Evolutionary conservation across 148 eudicot genomes (phyloP).

Genomic region (Vaccinium corymbosum): DNA sequence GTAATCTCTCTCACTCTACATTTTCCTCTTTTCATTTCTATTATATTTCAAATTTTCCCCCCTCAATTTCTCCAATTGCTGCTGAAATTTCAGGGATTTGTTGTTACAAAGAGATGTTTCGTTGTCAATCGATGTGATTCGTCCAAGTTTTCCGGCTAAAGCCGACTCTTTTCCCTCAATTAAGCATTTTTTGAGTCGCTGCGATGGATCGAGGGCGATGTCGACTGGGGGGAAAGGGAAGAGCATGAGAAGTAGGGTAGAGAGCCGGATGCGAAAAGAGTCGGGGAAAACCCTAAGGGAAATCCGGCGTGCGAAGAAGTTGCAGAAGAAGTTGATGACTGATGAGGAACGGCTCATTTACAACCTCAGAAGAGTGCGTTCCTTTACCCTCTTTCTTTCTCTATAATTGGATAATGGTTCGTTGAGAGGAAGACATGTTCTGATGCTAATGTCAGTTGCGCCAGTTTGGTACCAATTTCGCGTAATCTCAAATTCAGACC

Average conservation of each 20-base stretch:
- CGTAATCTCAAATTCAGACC: no score
- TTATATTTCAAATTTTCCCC: neutral
- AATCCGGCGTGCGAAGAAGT: slow-evolving; percentile 69
- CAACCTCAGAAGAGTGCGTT: slow-evolving; percentile 75
- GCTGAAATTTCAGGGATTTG: slow-evolving; percentile 29
- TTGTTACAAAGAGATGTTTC: slow-evolving; percentile 20
- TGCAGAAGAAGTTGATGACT: slow-evolving; percentile 86
- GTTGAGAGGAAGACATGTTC: neutral
- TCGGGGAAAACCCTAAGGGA: slow-evolving; percentile 84
- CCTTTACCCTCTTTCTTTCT: neutral
- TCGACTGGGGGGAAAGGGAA: slow-evolving; percentile 45
- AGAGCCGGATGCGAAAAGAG: slow-evolving; percentile 75
- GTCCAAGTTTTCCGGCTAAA: slow-evolving; percentile 13
- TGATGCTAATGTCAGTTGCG: no score
- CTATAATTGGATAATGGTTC: neutral
- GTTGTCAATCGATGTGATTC: slow-evolving; percentile 15
- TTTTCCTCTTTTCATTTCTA: neutral
- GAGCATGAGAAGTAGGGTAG: slow-evolving; percentile 93
- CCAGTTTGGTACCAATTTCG: no score
- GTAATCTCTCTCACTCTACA: slow-evolving; percentile 17
- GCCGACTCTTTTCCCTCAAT: slow-evolving; percentile 13
- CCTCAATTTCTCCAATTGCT: slow-evolving; percentile 6
- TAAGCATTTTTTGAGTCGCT: slow-evolving; percentile 15
- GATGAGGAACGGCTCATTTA: slow-evolving; percentile 84
- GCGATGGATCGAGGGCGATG: slow-evolving; percentile 52